Evolutionary conservation across 2,329 filamentous ascomycete genomes (phyloP).

Genomic region (Orbilia ellipsospora): DNA sequence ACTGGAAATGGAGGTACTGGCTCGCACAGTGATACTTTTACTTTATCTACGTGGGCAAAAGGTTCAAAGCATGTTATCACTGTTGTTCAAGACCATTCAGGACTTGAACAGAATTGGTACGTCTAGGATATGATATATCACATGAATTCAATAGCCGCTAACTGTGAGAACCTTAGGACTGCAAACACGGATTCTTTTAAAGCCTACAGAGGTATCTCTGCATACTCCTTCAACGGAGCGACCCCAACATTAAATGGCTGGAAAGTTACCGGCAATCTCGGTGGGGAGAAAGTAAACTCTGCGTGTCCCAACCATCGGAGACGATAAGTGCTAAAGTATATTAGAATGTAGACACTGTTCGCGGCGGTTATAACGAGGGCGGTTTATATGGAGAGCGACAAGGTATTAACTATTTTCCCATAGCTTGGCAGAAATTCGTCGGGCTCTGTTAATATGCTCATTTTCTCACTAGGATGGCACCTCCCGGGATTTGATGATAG

Average conservation of each 20-base stretch:
- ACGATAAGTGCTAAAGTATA: too few species aligned
- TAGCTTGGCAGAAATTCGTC: too few species aligned
- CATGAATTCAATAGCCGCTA: too few species aligned
- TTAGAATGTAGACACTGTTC: constrained; percentile 69
- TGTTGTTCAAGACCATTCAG: constrained; percentile 78
- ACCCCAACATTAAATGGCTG: constrained; percentile 67
- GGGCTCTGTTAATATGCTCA: too few species aligned
- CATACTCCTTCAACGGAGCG: constrained; percentile 69
- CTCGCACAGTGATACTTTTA: constrained; percentile 70
- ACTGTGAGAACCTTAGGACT: constrained; percentile 35
- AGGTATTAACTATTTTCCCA: constrained; percentile 58
- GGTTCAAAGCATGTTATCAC: constrained; percentile 73
- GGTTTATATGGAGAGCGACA: constrained; percentile 70
- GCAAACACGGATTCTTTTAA: constrained; percentile 70
- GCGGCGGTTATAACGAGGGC: constrained; percentile 75
- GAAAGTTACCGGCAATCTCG: constrained; percentile 77
- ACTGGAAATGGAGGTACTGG: constrained; percentile 67
- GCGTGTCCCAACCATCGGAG: too few species aligned
- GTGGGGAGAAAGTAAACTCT: constrained; percentile 67
- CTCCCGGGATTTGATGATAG: constrained; percentile 68
- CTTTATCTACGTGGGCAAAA: constrained; percentile 65
- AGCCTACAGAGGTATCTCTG: constrained; percentile 70
- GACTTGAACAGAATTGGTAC: constrained; percentile 74
- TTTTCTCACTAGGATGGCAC: constrained; percentile 71
- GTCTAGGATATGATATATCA: constrained; percentile 64